Conservation (phyloP, 768 basidiomycete species). For the Daedaleopsis sinensis region DNA sequence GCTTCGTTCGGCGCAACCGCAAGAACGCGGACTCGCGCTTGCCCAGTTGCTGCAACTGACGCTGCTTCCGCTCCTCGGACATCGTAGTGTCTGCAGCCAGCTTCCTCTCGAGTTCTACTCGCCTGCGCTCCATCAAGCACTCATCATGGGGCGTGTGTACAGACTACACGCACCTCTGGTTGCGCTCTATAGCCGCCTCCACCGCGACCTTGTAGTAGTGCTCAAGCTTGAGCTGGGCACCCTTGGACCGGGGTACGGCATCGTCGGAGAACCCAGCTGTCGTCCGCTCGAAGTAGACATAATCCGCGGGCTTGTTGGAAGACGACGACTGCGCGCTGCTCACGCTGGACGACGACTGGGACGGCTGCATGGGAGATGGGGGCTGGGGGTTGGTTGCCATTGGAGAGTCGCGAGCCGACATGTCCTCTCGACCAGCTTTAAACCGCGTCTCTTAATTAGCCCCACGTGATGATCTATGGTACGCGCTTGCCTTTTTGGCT, state of each 20-base stretch:
- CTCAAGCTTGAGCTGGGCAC: slow-evolving; percentile 93
- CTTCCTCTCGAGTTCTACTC: slow-evolving; percentile 84
- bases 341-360: slow-evolving; percentile 29
- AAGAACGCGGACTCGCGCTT: slow-evolving; percentile 90
- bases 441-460: slow-evolving; percentile 16
- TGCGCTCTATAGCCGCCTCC: slow-evolving; percentile 92
- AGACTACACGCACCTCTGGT: slow-evolving; percentile 66
- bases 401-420: slow-evolving; percentile 18
- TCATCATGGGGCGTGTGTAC: background rate
- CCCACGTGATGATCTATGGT: slow-evolving; percentile 18
- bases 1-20: slow-evolving; percentile 83
- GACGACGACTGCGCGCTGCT: slow-evolving; percentile 23
- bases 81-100: slow-evolving; percentile 69
- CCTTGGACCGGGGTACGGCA: slow-evolving; percentile 81
- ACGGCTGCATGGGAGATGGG: slow-evolving; percentile 25
- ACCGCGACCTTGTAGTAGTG: slow-evolving; percentile 97
- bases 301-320: slow-evolving; percentile 57
- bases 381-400: slow-evolving; percentile 26
- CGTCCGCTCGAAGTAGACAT: slow-evolving; percentile 92
- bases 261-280: slow-evolving; percentile 78
- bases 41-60: slow-evolving; percentile 81
- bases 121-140: slow-evolving; percentile 47
- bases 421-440: slow-evolving; percentile 16
- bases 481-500: slow-evolving; percentile 4
- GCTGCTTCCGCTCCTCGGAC: slow-evolving; percentile 84